Percentiles rank a stretch among this genome's conserved stretches.
Evolutionary conservation across 306 rosid species (phyloP).

Genomic region (Lathyrus aphaca): DNA sequence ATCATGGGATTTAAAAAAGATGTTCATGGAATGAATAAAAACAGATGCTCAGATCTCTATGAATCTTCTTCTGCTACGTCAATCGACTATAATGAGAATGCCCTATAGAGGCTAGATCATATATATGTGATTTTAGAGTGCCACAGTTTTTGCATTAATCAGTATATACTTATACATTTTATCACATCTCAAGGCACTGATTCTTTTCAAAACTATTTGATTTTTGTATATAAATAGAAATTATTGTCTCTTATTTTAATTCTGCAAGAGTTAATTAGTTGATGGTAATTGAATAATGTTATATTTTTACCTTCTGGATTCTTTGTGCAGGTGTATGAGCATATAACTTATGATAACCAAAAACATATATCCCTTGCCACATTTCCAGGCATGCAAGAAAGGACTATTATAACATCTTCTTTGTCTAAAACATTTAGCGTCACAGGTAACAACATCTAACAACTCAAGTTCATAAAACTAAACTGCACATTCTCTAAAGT

Average conservation of each 20-base stretch:
- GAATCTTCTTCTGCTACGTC: conserved; percentile 17
- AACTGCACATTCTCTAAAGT: background rate
- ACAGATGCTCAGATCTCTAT: conserved; percentile 14
- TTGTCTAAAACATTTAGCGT: conserved; percentile 78
- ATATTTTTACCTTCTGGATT: conserved; percentile 23
- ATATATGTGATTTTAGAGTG: conserved; percentile 8
- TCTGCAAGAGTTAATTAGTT: conserved; percentile 5
- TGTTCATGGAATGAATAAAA: conserved; percentile 24
- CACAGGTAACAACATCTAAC: conserved; percentile 92
- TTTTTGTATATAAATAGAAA: conserved; percentile 9
- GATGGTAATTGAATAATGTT: background rate
- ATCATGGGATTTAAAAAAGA: conserved; percentile 9
- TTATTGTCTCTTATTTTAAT: conserved; percentile 6
- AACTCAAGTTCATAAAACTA: conserved; percentile 43
- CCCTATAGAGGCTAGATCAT: conserved; percentile 7
- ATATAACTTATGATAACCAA: conserved; percentile 59
- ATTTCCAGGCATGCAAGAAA: conserved; percentile 75
- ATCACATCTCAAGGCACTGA: background rate
- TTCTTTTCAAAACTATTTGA: background rate
- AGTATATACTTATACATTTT: background rate
- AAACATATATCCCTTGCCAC: conserved; percentile 81
- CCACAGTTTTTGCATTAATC: conserved; percentile 4
- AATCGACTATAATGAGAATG: background rate
- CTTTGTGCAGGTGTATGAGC: conserved; percentile 69
- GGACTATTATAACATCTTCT: conserved; percentile 84